Percentiles rank a stretch among this genome's conserved stretches.
Evolutionary conservation across 2,329 filamentous ascomycete genomes (phyloP).

Genomic region (Talaromyces funiculosus): DNA sequence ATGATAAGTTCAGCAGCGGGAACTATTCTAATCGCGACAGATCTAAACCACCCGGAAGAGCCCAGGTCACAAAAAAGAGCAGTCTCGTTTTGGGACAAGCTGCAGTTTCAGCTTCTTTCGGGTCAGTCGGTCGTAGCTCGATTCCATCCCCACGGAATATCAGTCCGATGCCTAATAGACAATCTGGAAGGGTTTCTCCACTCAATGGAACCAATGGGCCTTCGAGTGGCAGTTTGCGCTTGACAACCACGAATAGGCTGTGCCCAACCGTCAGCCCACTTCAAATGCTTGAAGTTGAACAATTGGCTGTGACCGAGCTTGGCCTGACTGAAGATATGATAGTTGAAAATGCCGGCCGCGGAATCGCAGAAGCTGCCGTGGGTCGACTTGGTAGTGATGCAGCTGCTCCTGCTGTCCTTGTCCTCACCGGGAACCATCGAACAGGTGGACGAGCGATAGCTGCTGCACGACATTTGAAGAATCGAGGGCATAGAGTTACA

Average conservation of each 20-base stretch:
- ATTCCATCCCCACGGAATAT: slow-evolving; percentile 30
- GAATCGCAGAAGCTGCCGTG: slow-evolving; percentile 73
- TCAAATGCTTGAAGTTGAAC: slow-evolving; percentile 89
- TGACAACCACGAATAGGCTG: slow-evolving; percentile 50
- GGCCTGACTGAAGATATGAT: slow-evolving; percentile 85
- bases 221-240: slow-evolving; percentile 42
- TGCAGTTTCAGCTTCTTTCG: slow-evolving; percentile 30
- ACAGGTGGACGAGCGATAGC: slow-evolving; percentile 79
- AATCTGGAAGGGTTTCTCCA: slow-evolving; percentile 38
- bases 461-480: slow-evolving; percentile 78
- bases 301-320: slow-evolving; percentile 80
- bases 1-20: slow-evolving; percentile 42
- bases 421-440: slow-evolving; percentile 94
- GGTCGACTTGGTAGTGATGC: slow-evolving; percentile 58
- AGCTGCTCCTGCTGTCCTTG: slow-evolving; percentile 56
- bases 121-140: slow-evolving; percentile 29
- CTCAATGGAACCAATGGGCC: slow-evolving; percentile 32
- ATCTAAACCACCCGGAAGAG: slow-evolving; percentile 33
- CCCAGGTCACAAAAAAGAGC: slow-evolving; percentile 37
- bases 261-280: slow-evolving; percentile 61
- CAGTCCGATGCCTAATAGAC: slow-evolving; percentile 37
- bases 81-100: slow-evolving; percentile 37
- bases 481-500: slow-evolving; percentile 73
- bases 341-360: slow-evolving; percentile 82
- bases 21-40: slow-evolving; percentile 40